phyloP scores from a whole-genome alignment of 805 yeast genomes.

The Yarrowia osloensis region DNA sequence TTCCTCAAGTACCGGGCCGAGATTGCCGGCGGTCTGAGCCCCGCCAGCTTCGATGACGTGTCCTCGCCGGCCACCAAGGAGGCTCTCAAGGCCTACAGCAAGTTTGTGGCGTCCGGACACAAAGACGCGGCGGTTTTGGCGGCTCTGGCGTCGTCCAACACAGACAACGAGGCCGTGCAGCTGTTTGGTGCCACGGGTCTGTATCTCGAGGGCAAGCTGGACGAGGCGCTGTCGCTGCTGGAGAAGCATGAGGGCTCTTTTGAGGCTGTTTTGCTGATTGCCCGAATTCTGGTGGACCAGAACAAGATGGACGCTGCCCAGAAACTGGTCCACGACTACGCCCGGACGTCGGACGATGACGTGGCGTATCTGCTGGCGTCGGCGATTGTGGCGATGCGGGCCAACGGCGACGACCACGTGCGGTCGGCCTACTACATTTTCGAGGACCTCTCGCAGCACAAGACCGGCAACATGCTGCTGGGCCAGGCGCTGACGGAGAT shows the following conservation, averaged over 20 bases:
- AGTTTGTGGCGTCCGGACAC: slow-evolving; percentile 36
- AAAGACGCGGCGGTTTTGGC: slow-evolving; percentile 35
- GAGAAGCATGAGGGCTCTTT: slow-evolving; percentile 46
- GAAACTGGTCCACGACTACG: slow-evolving; percentile 45
- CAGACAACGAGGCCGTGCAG: slow-evolving; percentile 42
- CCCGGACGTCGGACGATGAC: slow-evolving; percentile 27
- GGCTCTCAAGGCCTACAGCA: slow-evolving; percentile 38
- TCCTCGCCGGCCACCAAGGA: slow-evolving; percentile 32
- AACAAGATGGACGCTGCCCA: slow-evolving; percentile 51
- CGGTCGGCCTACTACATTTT: slow-evolving; percentile 48
- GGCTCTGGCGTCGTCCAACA: slow-evolving; percentile 17
- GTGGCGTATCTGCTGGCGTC: slow-evolving; percentile 20
- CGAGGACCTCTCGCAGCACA: slow-evolving; percentile 74
- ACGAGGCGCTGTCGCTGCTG: slow-evolving; percentile 48
- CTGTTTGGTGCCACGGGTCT: slow-evolving; percentile 48
- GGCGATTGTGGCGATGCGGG: slow-evolving; percentile 18
- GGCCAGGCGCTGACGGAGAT: slow-evolving; percentile 74
- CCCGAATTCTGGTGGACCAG: slow-evolving; percentile 46
- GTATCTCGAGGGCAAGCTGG: slow-evolving; percentile 46
- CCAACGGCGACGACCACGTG: slow-evolving; percentile 44
- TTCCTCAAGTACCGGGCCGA: slow-evolving; percentile 45
- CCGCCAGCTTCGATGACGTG: slow-evolving; percentile 37
- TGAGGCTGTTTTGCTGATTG: slow-evolving; percentile 44
- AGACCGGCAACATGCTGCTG: slow-evolving; percentile 53
- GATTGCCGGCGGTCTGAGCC: slow-evolving; percentile 42